These are phyloP conservation scores for Fusarium anguioides DNA, from an alignment of 2,329 filamentous ascomycete genomes.

Conservation along the genomic window DNA sequence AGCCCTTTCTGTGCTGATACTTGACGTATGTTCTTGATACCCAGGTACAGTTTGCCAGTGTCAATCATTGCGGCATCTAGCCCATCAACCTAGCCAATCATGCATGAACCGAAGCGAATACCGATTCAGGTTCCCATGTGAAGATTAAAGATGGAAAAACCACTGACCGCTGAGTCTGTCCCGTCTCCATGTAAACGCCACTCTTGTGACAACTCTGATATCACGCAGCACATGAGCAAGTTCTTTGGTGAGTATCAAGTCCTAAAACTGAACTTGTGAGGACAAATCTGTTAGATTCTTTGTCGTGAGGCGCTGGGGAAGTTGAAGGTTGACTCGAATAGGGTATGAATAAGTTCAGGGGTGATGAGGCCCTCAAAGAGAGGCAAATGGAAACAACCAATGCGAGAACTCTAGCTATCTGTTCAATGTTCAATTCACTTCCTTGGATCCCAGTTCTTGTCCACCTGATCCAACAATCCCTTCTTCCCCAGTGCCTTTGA, in stretches of 20 bases:
- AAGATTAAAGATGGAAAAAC: neutral
- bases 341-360: conserved; percentile 19
- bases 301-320: neutral
- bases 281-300: neutral
- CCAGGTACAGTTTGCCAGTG: neutral
- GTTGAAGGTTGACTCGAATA: neutral
- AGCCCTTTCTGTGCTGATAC: neutral
- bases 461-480: conserved; percentile 50
- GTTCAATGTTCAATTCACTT: conserved; percentile 3
- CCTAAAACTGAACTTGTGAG: neutral
- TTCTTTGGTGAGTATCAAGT: neutral
- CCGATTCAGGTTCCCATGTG: neutral
- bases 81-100: neutral
- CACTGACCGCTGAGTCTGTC: neutral
- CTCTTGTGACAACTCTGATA: neutral
- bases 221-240: conserved; percentile 1
- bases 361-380: neutral
- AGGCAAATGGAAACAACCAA: neutral
- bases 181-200: neutral
- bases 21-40: neutral
- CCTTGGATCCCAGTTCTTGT: conserved; percentile 55
- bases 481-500: conserved; percentile 40
- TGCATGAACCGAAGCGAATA: neutral
- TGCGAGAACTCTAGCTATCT: neutral
- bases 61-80: conserved; percentile 10